Evolutionary conservation across 768 basidiomycete genomes (phyloP), one percentile per base, ranked within the genome.

Genomic region (Mycena floridula): DNA sequence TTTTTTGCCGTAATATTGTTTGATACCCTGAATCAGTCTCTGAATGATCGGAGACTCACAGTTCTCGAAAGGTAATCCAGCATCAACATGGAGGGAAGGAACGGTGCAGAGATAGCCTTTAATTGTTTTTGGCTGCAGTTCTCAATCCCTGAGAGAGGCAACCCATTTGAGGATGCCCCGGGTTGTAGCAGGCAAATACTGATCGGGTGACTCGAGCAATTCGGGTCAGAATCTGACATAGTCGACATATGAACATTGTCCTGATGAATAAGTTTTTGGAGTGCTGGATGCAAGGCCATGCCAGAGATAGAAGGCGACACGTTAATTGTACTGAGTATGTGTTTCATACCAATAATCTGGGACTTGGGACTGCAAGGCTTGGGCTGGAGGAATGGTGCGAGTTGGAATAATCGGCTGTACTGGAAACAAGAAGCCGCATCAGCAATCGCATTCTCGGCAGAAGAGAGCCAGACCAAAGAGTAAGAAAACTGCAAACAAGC

Each of bases 1-100:
- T 41, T 25, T 16, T 60, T 53, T 30, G 3, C 66, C 61, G 40
- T 58, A 51, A 24, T 54, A 55, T 4, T 48, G 53, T 47, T 66
- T 65, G 46, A 65, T 64, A 7, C 66, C 64, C 0, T 61, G 46
- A 37, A 67, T 50, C 27, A 66, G 45, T 0, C 57, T 51, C 23
- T 57, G 56, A 15, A 64, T 42, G 2, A 53, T 51, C 1, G 54
- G 53, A n/a, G 63, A 62, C 25, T 62, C 47, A 30, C 54, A 55
- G 2, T 54, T 52, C 1, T 37, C 22, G 23, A 57, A 57, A 21
- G 60, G 49, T 15, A 64, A 54, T 22, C 56, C 61, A 5, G 50
- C 42, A 25, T 68, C 59, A 32, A 60, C 37, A 38, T 68, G 65
- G 45, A 62, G 52, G 49, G 61, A 59, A 43, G 49, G 49, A 43